Conservation (phyloP, 257 asterid genomes). For the Voacanga thouarsii region DNA sequence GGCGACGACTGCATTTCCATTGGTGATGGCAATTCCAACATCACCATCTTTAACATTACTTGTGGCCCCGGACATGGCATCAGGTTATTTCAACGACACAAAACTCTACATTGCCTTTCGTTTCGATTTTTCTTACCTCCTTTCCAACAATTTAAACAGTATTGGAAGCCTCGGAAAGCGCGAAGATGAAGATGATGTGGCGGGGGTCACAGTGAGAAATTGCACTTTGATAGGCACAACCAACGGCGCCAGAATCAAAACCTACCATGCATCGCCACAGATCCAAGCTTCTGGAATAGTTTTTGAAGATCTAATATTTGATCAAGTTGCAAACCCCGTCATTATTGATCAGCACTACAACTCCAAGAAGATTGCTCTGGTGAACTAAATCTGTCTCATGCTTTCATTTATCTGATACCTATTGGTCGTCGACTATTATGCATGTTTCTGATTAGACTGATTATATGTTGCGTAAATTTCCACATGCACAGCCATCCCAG, state of each 20-base stretch:
- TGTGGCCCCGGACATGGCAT: constrained; percentile 47
- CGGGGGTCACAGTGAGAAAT: constrained; percentile 34
- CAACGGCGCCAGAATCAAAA: constrained; percentile 78
- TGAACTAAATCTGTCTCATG: background rate
- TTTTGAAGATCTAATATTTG: constrained; percentile 45
- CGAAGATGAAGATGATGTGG: constrained; percentile 32
- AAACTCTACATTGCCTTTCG: background rate
- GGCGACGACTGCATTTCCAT: constrained; percentile 38
- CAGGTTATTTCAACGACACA: constrained; percentile 16
- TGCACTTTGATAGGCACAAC: constrained; percentile 59
- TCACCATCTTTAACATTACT: constrained; percentile 9
- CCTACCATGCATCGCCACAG: constrained; percentile 44
- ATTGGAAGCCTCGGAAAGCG: constrained; percentile 84
- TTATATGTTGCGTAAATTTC: background rate
- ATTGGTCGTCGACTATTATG: too few relatives aligned
- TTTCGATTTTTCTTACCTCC: background rate
- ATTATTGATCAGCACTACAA: constrained; percentile 68
- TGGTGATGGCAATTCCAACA: constrained; percentile 21
- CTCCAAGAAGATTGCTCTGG: constrained; percentile 34
- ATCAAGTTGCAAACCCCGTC: constrained; percentile 56
- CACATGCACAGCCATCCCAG: constrained; percentile 45
- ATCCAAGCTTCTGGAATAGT: constrained; percentile 32
- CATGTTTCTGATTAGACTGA: too few relatives aligned
- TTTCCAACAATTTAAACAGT: constrained; percentile 21
- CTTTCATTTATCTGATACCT: background rate